phyloP scores from a whole-genome alignment of 2,329 filamentous ascomycete species.

The Emmonsiellopsis sp. region DNA sequence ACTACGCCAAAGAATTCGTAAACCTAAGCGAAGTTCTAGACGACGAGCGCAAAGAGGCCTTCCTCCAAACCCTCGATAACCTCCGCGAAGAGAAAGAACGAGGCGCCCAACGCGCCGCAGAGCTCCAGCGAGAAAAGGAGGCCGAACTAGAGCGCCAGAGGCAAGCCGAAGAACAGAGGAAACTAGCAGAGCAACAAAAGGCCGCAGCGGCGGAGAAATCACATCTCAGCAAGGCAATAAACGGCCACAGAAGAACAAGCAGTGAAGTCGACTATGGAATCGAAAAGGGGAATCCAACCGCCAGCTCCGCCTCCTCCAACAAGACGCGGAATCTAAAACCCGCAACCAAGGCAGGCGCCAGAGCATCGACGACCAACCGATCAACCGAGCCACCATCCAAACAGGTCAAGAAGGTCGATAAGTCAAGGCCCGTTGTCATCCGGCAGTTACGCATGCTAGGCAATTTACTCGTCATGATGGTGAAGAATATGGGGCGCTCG shows the following conservation, averaged over 20 bases:
- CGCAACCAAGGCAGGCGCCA: constrained; percentile 12
- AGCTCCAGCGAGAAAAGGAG: constrained; percentile 54
- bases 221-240: constrained; percentile 23
- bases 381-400: constrained; percentile 23
- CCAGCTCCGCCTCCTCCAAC: constrained; percentile 17
- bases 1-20: constrained; percentile 89
- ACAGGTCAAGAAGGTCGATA: constrained; percentile 29
- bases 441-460: constrained; percentile 37
- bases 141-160: constrained; percentile 44
- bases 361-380: constrained; percentile 18
- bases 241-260: constrained; percentile 44
- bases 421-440: constrained; percentile 21
- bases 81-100: constrained; percentile 75
- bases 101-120: constrained; percentile 53
- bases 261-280: constrained; percentile 63
- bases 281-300: constrained; percentile 44
- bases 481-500: constrained; percentile 43
- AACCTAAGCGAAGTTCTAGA: constrained; percentile 77
- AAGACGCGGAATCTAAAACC: constrained; percentile 20
- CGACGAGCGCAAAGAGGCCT: constrained; percentile 82
- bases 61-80: constrained; percentile 74
- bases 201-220: constrained; percentile 20
- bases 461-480: constrained; percentile 39
- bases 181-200: constrained; percentile 25
- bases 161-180: constrained; percentile 27